These are phyloP conservation scores for Talaromyces albobiverticillius DNA, from an alignment of 2,329 filamentous ascomycete genomes.

Conservation along the genomic window DNA sequence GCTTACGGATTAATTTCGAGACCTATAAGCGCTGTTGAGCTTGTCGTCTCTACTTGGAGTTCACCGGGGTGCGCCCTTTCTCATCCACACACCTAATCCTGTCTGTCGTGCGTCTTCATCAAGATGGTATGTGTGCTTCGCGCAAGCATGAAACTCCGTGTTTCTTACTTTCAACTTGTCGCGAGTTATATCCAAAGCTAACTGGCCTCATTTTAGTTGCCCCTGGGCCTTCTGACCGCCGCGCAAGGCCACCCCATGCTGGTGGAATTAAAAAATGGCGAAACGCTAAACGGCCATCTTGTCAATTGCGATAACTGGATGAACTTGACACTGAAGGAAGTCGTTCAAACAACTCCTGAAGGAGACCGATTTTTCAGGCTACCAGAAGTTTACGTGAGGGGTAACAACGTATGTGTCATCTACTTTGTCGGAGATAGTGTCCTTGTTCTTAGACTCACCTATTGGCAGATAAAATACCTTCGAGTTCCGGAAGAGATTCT, in stretches of 20 bases:
- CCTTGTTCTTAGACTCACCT: slow-evolving; percentile 7
- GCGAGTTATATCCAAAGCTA: background rate
- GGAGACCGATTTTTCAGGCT: slow-evolving; percentile 91
- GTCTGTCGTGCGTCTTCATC: background rate
- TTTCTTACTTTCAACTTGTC: slow-evolving; percentile 16
- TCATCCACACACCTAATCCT: background rate
- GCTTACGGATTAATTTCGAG: background rate
- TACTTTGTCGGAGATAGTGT: background rate
- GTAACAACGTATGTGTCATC: slow-evolving; percentile 76
- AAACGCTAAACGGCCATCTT: slow-evolving; percentile 94
- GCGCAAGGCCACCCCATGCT: slow-evolving; percentile 98
- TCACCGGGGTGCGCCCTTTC: too few relatives aligned
- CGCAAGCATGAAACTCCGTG: background rate
- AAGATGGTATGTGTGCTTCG: slow-evolving; percentile 5
- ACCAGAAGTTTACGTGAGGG: slow-evolving; percentile 92
- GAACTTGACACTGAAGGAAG: slow-evolving; percentile 96
- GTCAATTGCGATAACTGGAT: slow-evolving; percentile 99
- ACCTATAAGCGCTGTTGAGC: background rate
- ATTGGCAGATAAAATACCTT: slow-evolving; percentile 87
- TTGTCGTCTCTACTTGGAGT: background rate
- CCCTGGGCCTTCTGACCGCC: slow-evolving; percentile 80
- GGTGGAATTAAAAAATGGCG: slow-evolving; percentile 94
- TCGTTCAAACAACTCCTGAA: slow-evolving; percentile 92
- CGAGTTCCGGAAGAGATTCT: slow-evolving; percentile 96
- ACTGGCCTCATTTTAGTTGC: slow-evolving; percentile 46